phyloP scores from a whole-genome alignment of 495 filamentous ascomycete genomes.

The Lentithecium fluviatile region DNA sequence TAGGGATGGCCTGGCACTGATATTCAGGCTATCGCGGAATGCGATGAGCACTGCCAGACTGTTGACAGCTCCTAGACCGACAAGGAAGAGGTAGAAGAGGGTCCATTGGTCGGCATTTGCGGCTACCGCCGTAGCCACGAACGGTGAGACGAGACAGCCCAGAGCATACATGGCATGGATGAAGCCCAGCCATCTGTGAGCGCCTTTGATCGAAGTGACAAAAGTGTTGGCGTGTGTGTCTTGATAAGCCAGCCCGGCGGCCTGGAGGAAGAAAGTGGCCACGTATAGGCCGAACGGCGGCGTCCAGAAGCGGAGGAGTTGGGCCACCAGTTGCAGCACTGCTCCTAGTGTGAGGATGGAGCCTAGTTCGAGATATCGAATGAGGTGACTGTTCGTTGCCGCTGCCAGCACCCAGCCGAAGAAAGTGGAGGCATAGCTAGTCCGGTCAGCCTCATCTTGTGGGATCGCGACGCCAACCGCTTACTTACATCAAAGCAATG shows the following conservation, averaged over 20 bases:
- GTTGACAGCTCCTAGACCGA: conserved; percentile 47
- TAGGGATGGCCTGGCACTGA: neutral
- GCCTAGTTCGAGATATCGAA: conserved; percentile 48
- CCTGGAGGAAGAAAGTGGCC: conserved; percentile 50
- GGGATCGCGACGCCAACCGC: too few relatives aligned
- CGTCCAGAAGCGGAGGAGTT: conserved; percentile 50
- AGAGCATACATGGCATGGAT: conserved; percentile 58
- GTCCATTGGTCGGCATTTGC: conserved; percentile 41
- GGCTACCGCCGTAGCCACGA: conserved; percentile 52
- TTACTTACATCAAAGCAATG: conserved; percentile 47
- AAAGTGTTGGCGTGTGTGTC: conserved; percentile 55
- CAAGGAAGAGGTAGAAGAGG: conserved; percentile 49
- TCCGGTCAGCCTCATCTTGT: neutral
- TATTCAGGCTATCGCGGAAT: conserved; percentile 20
- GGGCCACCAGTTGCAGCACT: conserved; percentile 48
- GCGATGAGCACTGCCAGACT: conserved; percentile 30
- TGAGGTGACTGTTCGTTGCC: conserved; percentile 50
- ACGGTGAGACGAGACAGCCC: conserved; percentile 52
- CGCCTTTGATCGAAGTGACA: conserved; percentile 47
- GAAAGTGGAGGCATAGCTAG: conserved; percentile 31
- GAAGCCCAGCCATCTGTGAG: conserved; percentile 57
- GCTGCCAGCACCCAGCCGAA: conserved; percentile 52
- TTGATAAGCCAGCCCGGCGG: conserved; percentile 53
- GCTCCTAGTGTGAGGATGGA: conserved; percentile 52
- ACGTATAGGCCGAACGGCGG: conserved; percentile 52